Base-by-base conservation (phyloP, 306 rosid species). In the Abrus pulchellus region DNA sequence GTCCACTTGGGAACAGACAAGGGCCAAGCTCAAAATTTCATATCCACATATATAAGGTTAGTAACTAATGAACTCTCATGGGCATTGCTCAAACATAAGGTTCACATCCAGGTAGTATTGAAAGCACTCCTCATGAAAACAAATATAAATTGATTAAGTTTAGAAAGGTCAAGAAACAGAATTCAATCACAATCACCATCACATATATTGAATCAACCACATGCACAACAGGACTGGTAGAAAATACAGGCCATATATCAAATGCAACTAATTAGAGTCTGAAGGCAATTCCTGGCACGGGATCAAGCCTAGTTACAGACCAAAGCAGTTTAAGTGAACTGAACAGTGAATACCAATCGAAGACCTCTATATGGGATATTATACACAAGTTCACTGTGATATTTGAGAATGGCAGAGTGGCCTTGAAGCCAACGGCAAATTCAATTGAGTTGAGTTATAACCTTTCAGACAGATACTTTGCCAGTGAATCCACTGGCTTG, bases 401-500 rank as follows among this genome's bases (percentile, higher is more conserved):
- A 55, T 52, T 62, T 62, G 49, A 64, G 14, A 61, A 30, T 84
- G 93, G 90, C 90, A 84, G 89, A 87, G 93, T 8, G 86, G 95
- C 83, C 89, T 85, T 85, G 89, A 52, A 33, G 65, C 88, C 84
- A 49, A 62, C 41, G 60, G 66, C 52, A 67, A 56, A 43, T 43
- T 68, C 40, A 45, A 36, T 2, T 36, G 60, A 70, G 49, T 68
- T 82, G 60, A 70, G 49, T 68, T 82, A 92, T 20, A 94, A 83
- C 79, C 93, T 88, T 77, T 88, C 89, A 9, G 90, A 78, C 32
- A 93, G 85, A 75, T 79, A 93, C 79, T 47, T 85, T 2, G 84
- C 92, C 73, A 94, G 75, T 66, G 92, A 78, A 88, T 83, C 84
- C 61, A 94, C 85, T 7, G 92, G 95, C 89, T 86, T 94, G 3